These are phyloP conservation scores for Paramecium octaurelia DNA, from an alignment of 73 alveolate genomes.

Conservation along the genomic window DNA sequence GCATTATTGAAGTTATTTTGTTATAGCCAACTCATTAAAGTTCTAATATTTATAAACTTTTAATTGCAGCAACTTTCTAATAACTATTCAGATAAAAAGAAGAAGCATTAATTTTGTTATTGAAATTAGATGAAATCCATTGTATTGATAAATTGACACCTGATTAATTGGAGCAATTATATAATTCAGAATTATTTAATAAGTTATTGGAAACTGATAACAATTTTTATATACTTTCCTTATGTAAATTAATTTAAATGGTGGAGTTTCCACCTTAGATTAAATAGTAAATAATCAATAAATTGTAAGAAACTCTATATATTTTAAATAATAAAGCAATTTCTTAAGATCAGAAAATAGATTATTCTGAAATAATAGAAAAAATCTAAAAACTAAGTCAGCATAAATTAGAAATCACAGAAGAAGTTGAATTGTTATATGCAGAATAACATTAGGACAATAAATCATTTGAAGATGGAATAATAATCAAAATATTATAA, in stretches of 20 bases:
- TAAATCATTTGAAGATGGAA: constrained; percentile 2
- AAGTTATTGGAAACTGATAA: not conserved
- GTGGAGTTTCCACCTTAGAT: not conserved
- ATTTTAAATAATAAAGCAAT: not conserved
- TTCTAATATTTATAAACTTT: not conserved
- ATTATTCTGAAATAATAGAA: not conserved
- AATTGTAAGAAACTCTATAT: not conserved
- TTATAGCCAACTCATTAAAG: not conserved
- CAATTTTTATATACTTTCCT: not conserved
- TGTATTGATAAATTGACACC: constrained; percentile 31
- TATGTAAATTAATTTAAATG: not conserved
- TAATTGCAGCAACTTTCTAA: constrained; percentile 24
- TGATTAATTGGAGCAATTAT: not conserved
- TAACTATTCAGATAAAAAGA: not conserved
- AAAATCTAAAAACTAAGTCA: not conserved
- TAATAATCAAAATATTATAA: not conserved
- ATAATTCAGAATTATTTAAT: not conserved
- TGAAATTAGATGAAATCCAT: not conserved
- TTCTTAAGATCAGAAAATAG: not conserved
- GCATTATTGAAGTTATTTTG: not conserved
- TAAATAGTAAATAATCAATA: not conserved
- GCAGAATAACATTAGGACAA: constrained; percentile 7
- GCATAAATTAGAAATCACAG: not conserved
- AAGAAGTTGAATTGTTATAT: not conserved
- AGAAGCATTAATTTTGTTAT: not conserved